Base-by-base conservation (phyloP, 2,329 filamentous ascomycete species). In the Cytospora piceae region DNA sequence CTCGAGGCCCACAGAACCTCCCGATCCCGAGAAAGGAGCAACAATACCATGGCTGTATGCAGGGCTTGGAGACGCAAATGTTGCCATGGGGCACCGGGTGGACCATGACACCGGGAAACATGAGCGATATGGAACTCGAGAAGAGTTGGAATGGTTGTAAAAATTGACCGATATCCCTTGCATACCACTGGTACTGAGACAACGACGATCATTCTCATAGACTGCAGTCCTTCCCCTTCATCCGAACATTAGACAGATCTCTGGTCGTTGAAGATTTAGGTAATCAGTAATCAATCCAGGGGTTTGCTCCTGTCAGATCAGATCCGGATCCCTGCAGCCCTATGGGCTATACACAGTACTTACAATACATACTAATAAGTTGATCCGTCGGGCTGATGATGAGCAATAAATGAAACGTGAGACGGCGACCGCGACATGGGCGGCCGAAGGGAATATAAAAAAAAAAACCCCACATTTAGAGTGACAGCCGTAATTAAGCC, bases 301-400 rank as follows among this genome's bases (percentile, higher is more conserved):
- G 46, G 46, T 49, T 49, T 14, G n/a, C n/a, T 46, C 42, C 42
- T 46, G 42, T 46, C 42, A 46, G 42, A 46, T 49, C 46, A 24
- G n/a, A 49, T 49, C 11, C n/a, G 46, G 11, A 24, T 24, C 46
- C 46, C 46, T 49, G 46, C 46, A 49, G 46, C 46, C 46, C 46
- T 49, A 24, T 20, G 6, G 7, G 15, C 24, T 14, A 20, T 42
- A 42, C 17, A 8, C 6, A 15, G 14, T 17, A 42, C 3, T 4
- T 42, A 7, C 39, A 42, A 5, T 42, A 17, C 39, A 42, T 42
- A 34, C 32, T 31, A 31, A 12, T 34, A 34, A 9, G 11, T 12
- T 46, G 42, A 46, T 46, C 42, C 42, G 3, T 9, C 42, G 8
- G 17, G 20, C 42, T 39, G 37, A 39, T 39, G 37, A 39, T 17